A percentile compares a stretch with the other conserved stretches of the same genome.
These are phyloP conservation scores for Trifolium repens DNA, from an alignment of 306 rosid species.

Conservation along the genomic window DNA sequence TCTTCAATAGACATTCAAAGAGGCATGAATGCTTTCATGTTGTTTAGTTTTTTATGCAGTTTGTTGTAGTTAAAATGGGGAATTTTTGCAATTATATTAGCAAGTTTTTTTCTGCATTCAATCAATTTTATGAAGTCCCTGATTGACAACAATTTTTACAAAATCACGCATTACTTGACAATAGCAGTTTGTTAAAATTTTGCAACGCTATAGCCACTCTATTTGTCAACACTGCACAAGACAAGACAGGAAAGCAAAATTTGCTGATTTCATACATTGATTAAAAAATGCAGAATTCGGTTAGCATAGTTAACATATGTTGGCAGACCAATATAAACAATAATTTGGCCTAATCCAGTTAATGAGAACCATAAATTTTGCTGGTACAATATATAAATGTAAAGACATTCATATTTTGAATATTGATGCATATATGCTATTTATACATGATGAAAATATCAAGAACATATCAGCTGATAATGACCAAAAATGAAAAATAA, in stretches of 20 bases:
- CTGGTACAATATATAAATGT: slow-evolving; percentile 27
- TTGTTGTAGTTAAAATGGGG: slow-evolving; percentile 8
- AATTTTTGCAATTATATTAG: slow-evolving; percentile 7
- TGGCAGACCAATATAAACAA: slow-evolving; percentile 21
- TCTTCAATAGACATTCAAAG: slow-evolving; percentile 35
- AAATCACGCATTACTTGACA: not conserved
- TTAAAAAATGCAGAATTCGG: slow-evolving; percentile 31
- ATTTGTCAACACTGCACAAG: not conserved
- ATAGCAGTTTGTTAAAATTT: not conserved
- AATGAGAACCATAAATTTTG: slow-evolving; percentile 10
- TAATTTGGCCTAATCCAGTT: not conserved
- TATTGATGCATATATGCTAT: slow-evolving; percentile 14
- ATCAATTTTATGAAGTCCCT: not conserved
- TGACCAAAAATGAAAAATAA: slow-evolving; percentile 28
- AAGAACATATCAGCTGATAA: slow-evolving; percentile 34
- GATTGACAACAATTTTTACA: not conserved
- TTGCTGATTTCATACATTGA: slow-evolving; percentile 21
- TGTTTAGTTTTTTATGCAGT: slow-evolving; percentile 17
- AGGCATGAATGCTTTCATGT: slow-evolving; percentile 20
- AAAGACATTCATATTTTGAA: slow-evolving; percentile 11
- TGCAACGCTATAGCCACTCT: not conserved
- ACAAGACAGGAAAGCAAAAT: slow-evolving; percentile 11
- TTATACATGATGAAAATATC: slow-evolving; percentile 6
- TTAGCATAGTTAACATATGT: slow-evolving; percentile 24
- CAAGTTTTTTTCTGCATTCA: slow-evolving; percentile 26